Percentiles rank a stretch among this genome's conserved stretches.
phyloP scores from a whole-genome alignment of 331 rosid genomes.

The Rhamnella rubrinervis region DNA sequence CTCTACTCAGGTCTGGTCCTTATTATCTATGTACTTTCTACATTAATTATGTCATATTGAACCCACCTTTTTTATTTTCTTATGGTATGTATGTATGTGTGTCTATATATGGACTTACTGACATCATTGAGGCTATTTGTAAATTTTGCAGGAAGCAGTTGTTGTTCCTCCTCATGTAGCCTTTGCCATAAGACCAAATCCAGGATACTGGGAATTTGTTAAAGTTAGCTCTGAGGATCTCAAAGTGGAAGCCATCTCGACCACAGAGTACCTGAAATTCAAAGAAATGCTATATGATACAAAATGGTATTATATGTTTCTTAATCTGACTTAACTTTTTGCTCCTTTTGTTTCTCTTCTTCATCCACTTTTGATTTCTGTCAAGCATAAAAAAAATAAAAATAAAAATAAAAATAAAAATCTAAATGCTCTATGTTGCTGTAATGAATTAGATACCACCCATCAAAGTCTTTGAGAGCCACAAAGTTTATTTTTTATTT shows the following conservation, averaged over 20 bases:
- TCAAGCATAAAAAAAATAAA: too few species aligned
- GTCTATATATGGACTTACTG: background rate
- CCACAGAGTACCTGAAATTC: conserved; percentile 57
- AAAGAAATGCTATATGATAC: conserved; percentile 62
- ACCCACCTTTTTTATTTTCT: background rate
- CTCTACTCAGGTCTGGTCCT: conserved; percentile 88
- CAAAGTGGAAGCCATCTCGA: conserved; percentile 53
- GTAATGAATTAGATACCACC: too few species aligned
- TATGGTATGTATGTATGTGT: background rate
- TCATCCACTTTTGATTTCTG: background rate
- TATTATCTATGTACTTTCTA: background rate
- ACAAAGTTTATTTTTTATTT: conserved; percentile 3
- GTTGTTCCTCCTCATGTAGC: conserved; percentile 76
- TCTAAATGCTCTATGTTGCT: too few species aligned
- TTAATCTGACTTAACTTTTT: background rate
- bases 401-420: background rate
- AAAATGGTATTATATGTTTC: conserved; percentile 50
- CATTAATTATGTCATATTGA: background rate
- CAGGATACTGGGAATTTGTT: conserved; percentile 83
- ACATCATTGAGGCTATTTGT: background rate
- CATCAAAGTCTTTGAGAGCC: background rate
- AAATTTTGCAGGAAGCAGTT: conserved; percentile 67
- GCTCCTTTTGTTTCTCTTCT: background rate
- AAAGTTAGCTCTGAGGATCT: conserved; percentile 66
- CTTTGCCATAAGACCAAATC: conserved; percentile 72